Percentiles rank a stretch among this genome's conserved stretches.
Evolutionary conservation across 2,329 filamentous ascomycete genomes (phyloP).

Genomic region (Chalaropsis ovoidea): DNA sequence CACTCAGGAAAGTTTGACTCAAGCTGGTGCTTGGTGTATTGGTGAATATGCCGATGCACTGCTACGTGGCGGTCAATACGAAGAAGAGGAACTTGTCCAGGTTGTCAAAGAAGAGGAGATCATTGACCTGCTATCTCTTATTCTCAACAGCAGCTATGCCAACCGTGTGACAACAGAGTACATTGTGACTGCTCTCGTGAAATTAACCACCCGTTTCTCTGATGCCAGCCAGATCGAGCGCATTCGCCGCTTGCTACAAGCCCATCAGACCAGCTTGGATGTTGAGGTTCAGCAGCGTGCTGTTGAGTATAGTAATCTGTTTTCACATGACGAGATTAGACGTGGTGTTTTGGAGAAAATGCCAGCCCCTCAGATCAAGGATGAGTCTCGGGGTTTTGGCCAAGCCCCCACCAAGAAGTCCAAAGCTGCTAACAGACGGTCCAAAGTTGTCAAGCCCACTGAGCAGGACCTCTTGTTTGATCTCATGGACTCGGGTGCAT

Average conservation of each 20-base stretch:
- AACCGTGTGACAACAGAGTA: conserved; percentile 89
- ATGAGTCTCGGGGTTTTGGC: conserved; percentile 83
- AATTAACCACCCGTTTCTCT: conserved; percentile 77
- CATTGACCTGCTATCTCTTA: conserved; percentile 81
- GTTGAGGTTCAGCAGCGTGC: conserved; percentile 94
- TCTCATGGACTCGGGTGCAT: conserved; percentile 56
- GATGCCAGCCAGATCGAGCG: conserved; percentile 80
- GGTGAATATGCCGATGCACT: conserved; percentile 91
- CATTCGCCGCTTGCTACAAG: conserved; percentile 65
- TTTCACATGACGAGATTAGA: conserved; percentile 76
- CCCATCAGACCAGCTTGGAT: conserved; percentile 75
- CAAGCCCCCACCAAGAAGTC: conserved; percentile 58
- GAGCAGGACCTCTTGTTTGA: conserved; percentile 88
- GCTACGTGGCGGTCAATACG: conserved; percentile 80
- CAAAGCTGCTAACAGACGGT: conserved; percentile 61
- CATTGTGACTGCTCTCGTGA: conserved; percentile 89
- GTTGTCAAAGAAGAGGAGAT: conserved; percentile 79
- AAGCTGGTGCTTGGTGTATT: conserved; percentile 93
- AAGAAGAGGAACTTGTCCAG: conserved; percentile 69
- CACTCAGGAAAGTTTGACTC: conserved; percentile 87
- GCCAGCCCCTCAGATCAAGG: conserved; percentile 93
- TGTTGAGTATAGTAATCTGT: conserved; percentile 93
- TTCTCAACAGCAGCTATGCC: conserved; percentile 89
- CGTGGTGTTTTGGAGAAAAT: conserved; percentile 91
- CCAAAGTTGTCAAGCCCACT: conserved; percentile 68